Base-by-base conservation (phyloP, 805 yeast species). In the Peterozyma xylosa region DNA sequence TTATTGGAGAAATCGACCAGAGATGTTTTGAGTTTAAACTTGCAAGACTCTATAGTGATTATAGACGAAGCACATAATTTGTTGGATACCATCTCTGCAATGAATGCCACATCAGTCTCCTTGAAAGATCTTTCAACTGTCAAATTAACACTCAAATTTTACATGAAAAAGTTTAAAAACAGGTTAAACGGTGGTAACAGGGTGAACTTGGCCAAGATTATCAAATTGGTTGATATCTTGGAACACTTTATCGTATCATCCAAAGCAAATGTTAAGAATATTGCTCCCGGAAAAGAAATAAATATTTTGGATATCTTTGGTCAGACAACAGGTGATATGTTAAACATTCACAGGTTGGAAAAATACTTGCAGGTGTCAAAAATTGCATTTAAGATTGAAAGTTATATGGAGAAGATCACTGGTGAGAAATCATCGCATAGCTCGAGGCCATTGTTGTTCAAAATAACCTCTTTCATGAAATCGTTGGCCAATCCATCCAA, bases 61-160 rank as follows among this genome's bases (percentile, higher is more conserved):
- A 80, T 90, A 27, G 98, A 90, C 59, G 98, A 90, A 57, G 97
- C 97, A 0, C 98, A 90, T 57, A 90, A 90, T 57, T 63, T 90
- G 37, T 57, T 88, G 29, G 96, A 89, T 51, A 80, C 90, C 0
- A 76, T 90, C 2, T 74, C 82, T 1, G 64, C 83, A 2, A 64
- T 91, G 48, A 74, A 83, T 53, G 86, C 96, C 0, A 71, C 79
- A 2, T 60, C 73, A 3, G 64, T 90, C 0, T 64, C 83, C 0
- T 52, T 67, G 1, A 41, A 51, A 0, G 87, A 84, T 30, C 63
- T 87, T 9, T 36, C 51, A 2, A 37, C 47, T 0, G 71, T 83
- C 3, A 60, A 70, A 15, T 51, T 51, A 2, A 80, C 84, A 0
- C 53, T 90, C 35, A 67, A 72, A 37, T 49, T 54, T 0, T 90